Evolutionary conservation across 2,329 filamentous ascomycete genomes (phyloP).

Genomic region (Thermothelomyces thermophilus): DNA sequence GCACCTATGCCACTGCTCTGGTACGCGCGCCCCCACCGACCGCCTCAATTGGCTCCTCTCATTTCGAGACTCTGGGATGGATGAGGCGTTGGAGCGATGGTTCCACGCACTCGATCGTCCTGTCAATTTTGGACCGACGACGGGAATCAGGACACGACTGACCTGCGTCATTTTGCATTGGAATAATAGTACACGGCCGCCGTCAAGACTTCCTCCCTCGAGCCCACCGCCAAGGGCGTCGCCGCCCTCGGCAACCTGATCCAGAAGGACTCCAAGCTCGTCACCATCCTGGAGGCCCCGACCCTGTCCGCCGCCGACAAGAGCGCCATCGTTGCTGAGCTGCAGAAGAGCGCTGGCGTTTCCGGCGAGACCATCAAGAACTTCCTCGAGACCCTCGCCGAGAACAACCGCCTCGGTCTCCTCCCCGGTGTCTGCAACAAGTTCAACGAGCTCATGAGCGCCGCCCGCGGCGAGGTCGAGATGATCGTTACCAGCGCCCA

Average conservation of each 20-base stretch:
- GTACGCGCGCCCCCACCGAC: conserved; percentile 51
- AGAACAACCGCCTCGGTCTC: conserved; percentile 89
- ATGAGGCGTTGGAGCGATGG: neutral
- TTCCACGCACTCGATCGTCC: neutral
- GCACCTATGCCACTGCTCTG: conserved; percentile 96
- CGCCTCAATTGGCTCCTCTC: conserved; percentile 1
- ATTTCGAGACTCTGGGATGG: neutral
- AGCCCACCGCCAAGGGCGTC: conserved; percentile 77
- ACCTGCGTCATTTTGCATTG: conserved; percentile 35
- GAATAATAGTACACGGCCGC: conserved; percentile 81
- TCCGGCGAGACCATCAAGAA: conserved; percentile 84
- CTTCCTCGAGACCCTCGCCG: conserved; percentile 82
- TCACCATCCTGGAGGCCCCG: conserved; percentile 67
- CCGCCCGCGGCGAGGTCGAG: conserved; percentile 88
- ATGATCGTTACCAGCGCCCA: conserved; percentile 83
- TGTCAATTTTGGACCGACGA: neutral
- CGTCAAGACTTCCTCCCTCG: conserved; percentile 78
- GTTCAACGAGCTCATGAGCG: conserved; percentile 81
- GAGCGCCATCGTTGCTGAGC: conserved; percentile 75
- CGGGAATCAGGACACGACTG: conserved; percentile 25
- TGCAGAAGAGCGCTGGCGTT: conserved; percentile 72
- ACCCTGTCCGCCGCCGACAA: conserved; percentile 77
- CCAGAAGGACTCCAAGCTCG: conserved; percentile 78
- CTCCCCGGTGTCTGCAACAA: conserved; percentile 79
- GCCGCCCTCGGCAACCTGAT: conserved; percentile 63